Base-by-base conservation (phyloP, 768 basidiomycete genomes). In the Suillus variegatus region DNA sequence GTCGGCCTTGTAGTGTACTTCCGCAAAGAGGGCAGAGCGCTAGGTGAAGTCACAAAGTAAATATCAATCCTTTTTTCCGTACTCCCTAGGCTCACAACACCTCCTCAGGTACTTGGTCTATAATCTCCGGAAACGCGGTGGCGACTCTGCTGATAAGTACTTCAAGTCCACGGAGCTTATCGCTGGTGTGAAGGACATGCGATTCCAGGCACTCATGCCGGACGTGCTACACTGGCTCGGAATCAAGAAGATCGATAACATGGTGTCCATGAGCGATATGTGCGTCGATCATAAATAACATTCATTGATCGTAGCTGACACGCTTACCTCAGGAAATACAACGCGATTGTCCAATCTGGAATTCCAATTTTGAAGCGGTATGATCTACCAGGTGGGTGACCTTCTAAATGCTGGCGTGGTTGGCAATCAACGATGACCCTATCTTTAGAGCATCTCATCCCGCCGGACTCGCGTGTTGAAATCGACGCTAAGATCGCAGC, bases 401-500 rank as follows among this genome's bases (percentile, higher is more conserved):
- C 36, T 40, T 20, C 6, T 10, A 10, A 58, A 60, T 43, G 9
- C 18, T 18, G 16, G 9, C 10, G 14, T 9, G n/a, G 12, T 43
- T 1, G 18, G 57, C 40, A 28, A 32, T 61, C 6, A 20, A 41
- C 36, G 9, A 43, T 28, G 57, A 8, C 67, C 22, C 10, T 49
- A 3, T 51, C 25, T 13, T 16, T 65, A 87, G 93, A 93, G 61
- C 85, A 97, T 68, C 87, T 97, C 64, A 92, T 97, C 67, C 95
- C 94, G 0, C 92, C 91, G 43, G 93, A 95, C 77, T 91, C 91
- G 51, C 86, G 88, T 18, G 96, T 98, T 35, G 96, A 98, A 81
- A 97, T 97, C 67, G 94, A 97, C 69, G 96, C 96, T 43, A 98
- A 97, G 85, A 95, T 95, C 70, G 93, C 93, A 13, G 90, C 93